These are phyloP conservation scores for Petasospora fabianii DNA, from an alignment of 1,139 yeast species.

Conservation along the genomic window DNA sequence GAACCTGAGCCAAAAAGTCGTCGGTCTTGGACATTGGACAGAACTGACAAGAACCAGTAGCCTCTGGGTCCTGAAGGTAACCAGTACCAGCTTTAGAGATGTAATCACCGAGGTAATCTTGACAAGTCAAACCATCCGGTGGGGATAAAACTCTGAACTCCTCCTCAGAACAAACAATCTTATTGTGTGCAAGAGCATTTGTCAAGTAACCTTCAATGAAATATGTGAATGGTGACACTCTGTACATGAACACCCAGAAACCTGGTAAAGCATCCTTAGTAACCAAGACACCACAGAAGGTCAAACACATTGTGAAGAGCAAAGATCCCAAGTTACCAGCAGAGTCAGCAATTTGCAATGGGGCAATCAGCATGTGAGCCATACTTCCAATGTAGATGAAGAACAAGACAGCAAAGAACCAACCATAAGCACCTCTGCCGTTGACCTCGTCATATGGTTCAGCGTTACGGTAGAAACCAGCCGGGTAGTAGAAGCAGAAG, in stretches of 20 bases:
- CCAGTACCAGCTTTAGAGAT: slow-evolving; percentile 50
- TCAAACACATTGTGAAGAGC: slow-evolving; percentile 62
- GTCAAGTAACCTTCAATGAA: slow-evolving; percentile 49
- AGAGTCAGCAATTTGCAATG: slow-evolving; percentile 61
- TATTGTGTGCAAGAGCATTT: slow-evolving; percentile 29
- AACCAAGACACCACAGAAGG: slow-evolving; percentile 82
- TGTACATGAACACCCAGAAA: slow-evolving; percentile 61
- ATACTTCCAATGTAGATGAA: slow-evolving; percentile 59
- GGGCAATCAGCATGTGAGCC: slow-evolving; percentile 63
- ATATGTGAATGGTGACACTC: slow-evolving; percentile 64
- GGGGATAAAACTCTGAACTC: slow-evolving; percentile 49
- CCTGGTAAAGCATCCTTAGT: slow-evolving; percentile 54
- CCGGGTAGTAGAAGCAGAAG: slow-evolving; percentile 79
- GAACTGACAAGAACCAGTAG: slow-evolving; percentile 47
- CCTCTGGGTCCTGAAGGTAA: slow-evolving; percentile 40
- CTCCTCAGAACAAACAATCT: slow-evolving; percentile 16
- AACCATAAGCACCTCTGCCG: slow-evolving; percentile 16
- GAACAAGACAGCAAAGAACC: slow-evolving; percentile 41
- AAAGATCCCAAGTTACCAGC: slow-evolving; percentile 68
- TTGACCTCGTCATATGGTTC: slow-evolving; percentile 31
- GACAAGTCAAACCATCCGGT: slow-evolving; percentile 51
- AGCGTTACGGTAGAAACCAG: slow-evolving; percentile 64
- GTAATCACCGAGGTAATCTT: slow-evolving; percentile 45
- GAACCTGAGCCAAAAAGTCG: slow-evolving; percentile 42
- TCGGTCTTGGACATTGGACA: slow-evolving; percentile 51